Conservation (phyloP, 148 eudicot genomes). For the Agrostemma githago region DNA sequence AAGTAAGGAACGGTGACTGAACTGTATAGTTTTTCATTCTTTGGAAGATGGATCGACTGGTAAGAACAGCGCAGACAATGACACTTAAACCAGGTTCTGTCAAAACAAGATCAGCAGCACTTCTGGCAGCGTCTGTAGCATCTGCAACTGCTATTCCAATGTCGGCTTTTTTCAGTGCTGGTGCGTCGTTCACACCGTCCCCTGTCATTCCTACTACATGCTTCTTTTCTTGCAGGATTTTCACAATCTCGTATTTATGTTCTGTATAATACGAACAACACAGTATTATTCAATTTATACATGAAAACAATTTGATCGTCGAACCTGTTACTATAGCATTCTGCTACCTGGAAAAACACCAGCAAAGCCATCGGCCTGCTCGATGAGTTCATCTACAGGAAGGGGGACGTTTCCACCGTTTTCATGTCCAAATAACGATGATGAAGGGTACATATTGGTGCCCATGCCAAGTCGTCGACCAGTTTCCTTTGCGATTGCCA, state of each 20-base stretch:
- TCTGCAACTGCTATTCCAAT: slow-evolving; percentile 74
- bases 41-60: slow-evolving; percentile 72
- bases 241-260: slow-evolving; percentile 66
- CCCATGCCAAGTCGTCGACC: slow-evolving; percentile 76
- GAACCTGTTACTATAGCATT: too few relatives aligned
- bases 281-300: too few relatives aligned
- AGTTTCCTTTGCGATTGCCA: slow-evolving; percentile 72
- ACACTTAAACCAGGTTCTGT: slow-evolving; percentile 80
- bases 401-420: slow-evolving; percentile 43
- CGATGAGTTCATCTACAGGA: slow-evolving; percentile 58
- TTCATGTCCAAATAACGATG: slow-evolving; percentile 46
- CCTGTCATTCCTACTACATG: slow-evolving; percentile 73
- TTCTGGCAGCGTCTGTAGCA: slow-evolving; percentile 71
- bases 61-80: slow-evolving; percentile 61
- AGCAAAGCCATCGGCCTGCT: slow-evolving; percentile 69
- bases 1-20: slow-evolving; percentile 8
- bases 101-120: slow-evolving; percentile 67
- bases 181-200: slow-evolving; percentile 74
- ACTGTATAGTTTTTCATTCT: slow-evolving; percentile 77
- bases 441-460: slow-evolving; percentile 63
- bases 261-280: slow-evolving; percentile 25
- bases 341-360: slow-evolving; percentile 58
- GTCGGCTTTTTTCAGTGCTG: slow-evolving; percentile 74
- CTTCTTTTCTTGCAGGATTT: slow-evolving; percentile 62
- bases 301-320: too few relatives aligned